Evolutionary conservation across 1,284 basidiomycete genomes (phyloP).

Genomic region (Ganoderma sinense): DNA sequence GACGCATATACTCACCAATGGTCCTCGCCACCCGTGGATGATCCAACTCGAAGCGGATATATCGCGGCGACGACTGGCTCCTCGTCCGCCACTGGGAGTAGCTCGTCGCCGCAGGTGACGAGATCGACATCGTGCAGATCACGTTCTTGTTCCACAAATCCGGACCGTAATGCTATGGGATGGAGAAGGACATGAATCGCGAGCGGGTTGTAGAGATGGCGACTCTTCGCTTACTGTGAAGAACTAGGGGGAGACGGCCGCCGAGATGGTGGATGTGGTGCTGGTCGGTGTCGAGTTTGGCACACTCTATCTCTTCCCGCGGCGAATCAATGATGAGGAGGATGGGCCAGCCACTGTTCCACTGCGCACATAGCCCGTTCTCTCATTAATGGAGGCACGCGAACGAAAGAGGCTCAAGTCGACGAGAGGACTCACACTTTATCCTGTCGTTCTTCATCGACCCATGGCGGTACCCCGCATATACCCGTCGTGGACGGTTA

Average conservation of each 20-base stretch:
- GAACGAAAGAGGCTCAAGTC: background rate
- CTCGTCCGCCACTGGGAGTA: too few species aligned
- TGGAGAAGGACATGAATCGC: too few species aligned
- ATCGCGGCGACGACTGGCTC: too few species aligned
- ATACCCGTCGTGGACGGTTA: constrained; percentile 42
- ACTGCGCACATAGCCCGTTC: constrained; percentile 36
- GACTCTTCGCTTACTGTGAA: constrained; percentile 50
- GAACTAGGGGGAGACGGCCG: constrained; percentile 64
- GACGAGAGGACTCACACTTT: constrained; percentile 40
- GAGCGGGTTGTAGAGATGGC: too few species aligned
- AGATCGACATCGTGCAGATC: too few species aligned
- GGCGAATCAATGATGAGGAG: constrained; percentile 42
- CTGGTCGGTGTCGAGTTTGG: constrained; percentile 45
- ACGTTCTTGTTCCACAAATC: constrained; percentile 73
- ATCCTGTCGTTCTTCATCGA: too few species aligned
- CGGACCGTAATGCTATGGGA: constrained; percentile 55
- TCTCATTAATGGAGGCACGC: background rate
- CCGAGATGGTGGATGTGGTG: constrained; percentile 44
- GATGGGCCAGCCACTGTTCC: constrained; percentile 56
- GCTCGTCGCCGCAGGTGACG: too few species aligned
- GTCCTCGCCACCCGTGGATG: too few species aligned
- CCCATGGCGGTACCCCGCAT: constrained; percentile 44
- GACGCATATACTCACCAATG: too few species aligned
- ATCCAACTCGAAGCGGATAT: too few species aligned
- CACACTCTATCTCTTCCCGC: constrained; percentile 40